These are phyloP conservation scores for Erythrobasidium hasegawianum DNA, from an alignment of 1,284 basidiomycete species.

Conservation along the genomic window DNA sequence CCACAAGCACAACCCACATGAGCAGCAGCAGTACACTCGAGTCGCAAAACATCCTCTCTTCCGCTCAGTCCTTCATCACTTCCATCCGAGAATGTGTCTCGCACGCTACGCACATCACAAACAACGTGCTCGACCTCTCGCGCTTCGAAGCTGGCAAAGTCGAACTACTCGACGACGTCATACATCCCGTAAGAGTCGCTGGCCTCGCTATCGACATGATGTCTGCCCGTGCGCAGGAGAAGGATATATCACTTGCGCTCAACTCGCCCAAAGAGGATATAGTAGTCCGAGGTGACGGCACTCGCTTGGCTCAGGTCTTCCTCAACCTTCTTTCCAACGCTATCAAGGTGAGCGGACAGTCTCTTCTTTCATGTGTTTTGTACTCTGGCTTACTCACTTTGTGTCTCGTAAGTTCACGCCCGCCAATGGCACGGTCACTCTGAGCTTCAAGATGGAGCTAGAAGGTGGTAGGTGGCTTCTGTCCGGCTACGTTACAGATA, in stretches of 20 bases:
- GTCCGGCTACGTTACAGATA: slow-evolving; percentile 34
- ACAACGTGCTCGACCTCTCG: slow-evolving; percentile 29
- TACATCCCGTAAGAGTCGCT: slow-evolving; percentile 26
- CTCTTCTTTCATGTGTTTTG: background rate
- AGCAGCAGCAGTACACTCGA: slow-evolving; percentile 1
- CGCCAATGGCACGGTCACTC: slow-evolving; percentile 12
- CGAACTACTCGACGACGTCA: slow-evolving; percentile 27
- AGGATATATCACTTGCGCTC: slow-evolving; percentile 38
- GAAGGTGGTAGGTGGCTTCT: slow-evolving; percentile 12
- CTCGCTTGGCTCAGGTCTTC: slow-evolving; percentile 33
- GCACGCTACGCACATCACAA: slow-evolving; percentile 31
- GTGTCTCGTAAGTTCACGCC: slow-evolving; percentile 19
- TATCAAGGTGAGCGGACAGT: slow-evolving; percentile 20
- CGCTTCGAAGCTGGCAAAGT: slow-evolving; percentile 32
- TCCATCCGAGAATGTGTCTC: slow-evolving; percentile 30
- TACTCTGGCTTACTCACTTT: background rate
- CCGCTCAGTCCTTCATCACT: slow-evolving; percentile 29
- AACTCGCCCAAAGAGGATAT: slow-evolving; percentile 28
- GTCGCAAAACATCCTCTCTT: slow-evolving; percentile 15
- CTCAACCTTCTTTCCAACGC: slow-evolving; percentile 35
- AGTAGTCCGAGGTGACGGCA: slow-evolving; percentile 27
- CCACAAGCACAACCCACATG: background rate
- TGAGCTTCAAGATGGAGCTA: slow-evolving; percentile 4
- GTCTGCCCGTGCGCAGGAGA: slow-evolving; percentile 34
- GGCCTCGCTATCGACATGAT: slow-evolving; percentile 32